Conservation (phyloP, 495 filamentous ascomycete genomes). For the Aspergillus olivimuriae region DNA sequence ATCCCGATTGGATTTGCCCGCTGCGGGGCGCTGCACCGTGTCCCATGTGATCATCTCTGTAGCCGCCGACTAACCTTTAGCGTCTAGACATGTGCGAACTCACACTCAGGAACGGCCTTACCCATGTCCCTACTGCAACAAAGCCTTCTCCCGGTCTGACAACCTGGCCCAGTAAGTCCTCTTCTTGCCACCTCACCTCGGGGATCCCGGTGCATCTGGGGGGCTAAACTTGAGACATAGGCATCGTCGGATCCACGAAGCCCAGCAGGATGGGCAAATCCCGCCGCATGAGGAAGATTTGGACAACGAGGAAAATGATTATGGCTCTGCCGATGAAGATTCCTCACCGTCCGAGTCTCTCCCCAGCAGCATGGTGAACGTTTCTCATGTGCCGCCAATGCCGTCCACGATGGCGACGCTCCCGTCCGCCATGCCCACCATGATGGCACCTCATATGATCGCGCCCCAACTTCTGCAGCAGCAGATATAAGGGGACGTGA, state of each 20-base stretch:
- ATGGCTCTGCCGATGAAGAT: conserved; percentile 68
- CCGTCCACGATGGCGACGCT: conserved; percentile 32
- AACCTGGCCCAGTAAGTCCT: conserved; percentile 90
- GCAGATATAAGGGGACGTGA: conserved; percentile 29
- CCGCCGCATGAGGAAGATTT: conserved; percentile 65
- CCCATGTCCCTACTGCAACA: conserved; percentile 93
- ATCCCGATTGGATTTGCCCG: conserved; percentile 5
- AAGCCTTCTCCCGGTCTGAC: conserved; percentile 96
- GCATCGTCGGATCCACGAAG: conserved; percentile 94
- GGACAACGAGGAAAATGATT: conserved; percentile 66
- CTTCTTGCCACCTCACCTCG: too few relatives aligned
- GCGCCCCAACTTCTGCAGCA: conserved; percentile 42
- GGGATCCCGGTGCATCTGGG: neutral
- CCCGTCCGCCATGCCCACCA: conserved; percentile 27
- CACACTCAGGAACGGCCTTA: conserved; percentile 99
- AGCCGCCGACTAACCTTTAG: conserved; percentile 51
- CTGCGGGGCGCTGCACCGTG: conserved; percentile 14
- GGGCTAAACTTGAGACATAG: conserved; percentile 33
- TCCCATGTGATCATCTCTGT: conserved; percentile 37
- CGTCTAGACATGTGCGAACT: conserved; percentile 88
- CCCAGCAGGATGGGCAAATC: conserved; percentile 59
- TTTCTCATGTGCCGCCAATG: conserved; percentile 36
- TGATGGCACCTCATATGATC: conserved; percentile 36
- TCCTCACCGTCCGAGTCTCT: conserved; percentile 47
- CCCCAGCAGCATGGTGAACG: conserved; percentile 26